Evolutionary conservation across 495 filamentous ascomycete species (phyloP).

Genomic region (Aspergillus baeticus): DNA sequence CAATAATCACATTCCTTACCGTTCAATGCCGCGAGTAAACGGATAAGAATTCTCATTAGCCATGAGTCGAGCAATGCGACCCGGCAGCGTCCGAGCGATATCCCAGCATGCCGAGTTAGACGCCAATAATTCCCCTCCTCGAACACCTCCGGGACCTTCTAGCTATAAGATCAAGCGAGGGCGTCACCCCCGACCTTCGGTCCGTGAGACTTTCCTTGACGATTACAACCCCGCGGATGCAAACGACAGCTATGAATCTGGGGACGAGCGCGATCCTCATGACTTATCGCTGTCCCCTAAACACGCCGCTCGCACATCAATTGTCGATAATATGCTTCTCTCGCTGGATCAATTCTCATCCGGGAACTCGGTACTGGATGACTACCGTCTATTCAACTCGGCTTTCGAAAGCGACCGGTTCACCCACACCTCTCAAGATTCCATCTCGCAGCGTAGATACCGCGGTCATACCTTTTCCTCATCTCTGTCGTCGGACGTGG

Average conservation of each 20-base stretch:
- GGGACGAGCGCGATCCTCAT: constrained; percentile 72
- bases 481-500: constrained; percentile 72
- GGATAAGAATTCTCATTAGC: neutral
- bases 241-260: constrained; percentile 41
- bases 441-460: constrained; percentile 36
- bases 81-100: constrained; percentile 31
- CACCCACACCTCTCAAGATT: constrained; percentile 26
- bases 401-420: constrained; percentile 35
- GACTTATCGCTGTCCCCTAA: constrained; percentile 76
- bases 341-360: constrained; percentile 79
- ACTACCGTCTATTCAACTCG: constrained; percentile 43
- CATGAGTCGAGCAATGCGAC: constrained; percentile 19
- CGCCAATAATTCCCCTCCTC: constrained; percentile 40
- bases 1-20: neutral
- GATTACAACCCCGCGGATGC: constrained; percentile 42
- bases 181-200: constrained; percentile 32
- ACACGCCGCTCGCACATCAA: constrained; percentile 77
- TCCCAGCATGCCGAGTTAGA: constrained; percentile 24
- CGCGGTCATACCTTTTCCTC: constrained; percentile 65
- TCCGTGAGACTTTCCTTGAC: constrained; percentile 53
- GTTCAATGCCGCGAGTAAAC: constrained; percentile 5
- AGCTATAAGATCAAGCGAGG: constrained; percentile 33
- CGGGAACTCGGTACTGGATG: constrained; percentile 38
- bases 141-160: constrained; percentile 41
- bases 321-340: constrained; percentile 89